These are phyloP conservation scores for Fusarium albosuccineum DNA, from an alignment of 2,329 filamentous ascomycete genomes.

Conservation along the genomic window DNA sequence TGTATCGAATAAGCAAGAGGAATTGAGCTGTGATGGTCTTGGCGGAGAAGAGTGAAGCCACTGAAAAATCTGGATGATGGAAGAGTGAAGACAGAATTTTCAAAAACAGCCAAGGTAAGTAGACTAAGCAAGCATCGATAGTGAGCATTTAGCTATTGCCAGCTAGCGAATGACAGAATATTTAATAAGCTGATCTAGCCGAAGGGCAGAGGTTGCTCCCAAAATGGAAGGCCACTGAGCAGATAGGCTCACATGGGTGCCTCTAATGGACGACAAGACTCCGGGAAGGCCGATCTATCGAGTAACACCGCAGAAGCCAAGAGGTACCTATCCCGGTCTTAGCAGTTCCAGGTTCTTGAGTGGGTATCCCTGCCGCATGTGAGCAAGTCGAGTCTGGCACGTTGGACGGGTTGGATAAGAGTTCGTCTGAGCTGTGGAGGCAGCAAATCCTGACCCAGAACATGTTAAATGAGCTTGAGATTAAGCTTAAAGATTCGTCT, in stretches of 20 bases:
- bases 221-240: slow-evolving; percentile 2
- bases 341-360: neutral
- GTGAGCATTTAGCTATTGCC: neutral
- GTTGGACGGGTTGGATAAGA: neutral
- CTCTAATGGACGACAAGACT: slow-evolving; percentile 1
- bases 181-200: neutral
- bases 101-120: neutral
- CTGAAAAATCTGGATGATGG: too few species aligned
- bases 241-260: slow-evolving; percentile 7
- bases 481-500: slow-evolving; percentile 12
- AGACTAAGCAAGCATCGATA: neutral
- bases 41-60: too few species aligned
- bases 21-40: too few species aligned
- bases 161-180: neutral
- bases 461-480: slow-evolving; percentile 1
- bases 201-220: neutral
- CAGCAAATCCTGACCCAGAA: neutral
- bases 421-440: neutral
- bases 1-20: too few species aligned
- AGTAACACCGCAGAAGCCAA: neutral
- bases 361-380: neutral
- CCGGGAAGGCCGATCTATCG: slow-evolving; percentile 3
- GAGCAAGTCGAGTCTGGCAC: neutral
- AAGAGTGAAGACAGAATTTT: neutral
- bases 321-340: neutral